These are phyloP conservation scores for Candida easanensis DNA, from an alignment of 805 yeast genomes.

Conservation along the genomic window DNA sequence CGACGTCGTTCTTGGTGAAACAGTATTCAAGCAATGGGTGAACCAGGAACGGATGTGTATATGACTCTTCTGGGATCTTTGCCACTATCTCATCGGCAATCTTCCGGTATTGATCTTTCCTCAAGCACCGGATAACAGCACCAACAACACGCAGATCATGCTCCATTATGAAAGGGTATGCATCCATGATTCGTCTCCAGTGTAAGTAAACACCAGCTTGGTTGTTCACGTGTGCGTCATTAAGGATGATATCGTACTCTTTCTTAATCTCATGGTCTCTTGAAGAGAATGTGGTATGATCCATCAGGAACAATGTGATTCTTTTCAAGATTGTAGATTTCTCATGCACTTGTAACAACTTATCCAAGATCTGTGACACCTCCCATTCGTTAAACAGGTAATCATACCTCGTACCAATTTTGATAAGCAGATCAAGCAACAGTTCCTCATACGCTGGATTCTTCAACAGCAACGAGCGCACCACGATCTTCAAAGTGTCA, in stretches of 20 bases:
- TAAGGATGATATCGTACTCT: constrained; percentile 15
- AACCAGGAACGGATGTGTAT: constrained; percentile 14
- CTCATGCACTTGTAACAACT: constrained; percentile 11
- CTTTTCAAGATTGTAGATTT: constrained; percentile 5
- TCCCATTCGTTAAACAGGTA: constrained; percentile 17
- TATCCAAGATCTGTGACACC: constrained; percentile 13
- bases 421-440: constrained; percentile 17
- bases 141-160: constrained; percentile 19
- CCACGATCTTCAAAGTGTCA: constrained; percentile 1
- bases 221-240: constrained; percentile 18
- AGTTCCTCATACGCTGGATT: constrained; percentile 22
- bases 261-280: constrained; percentile 3
- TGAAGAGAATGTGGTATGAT: constrained; percentile 10
- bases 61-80: constrained; percentile 12
- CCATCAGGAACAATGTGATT: constrained; percentile 11
- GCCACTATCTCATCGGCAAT: constrained; percentile 20
- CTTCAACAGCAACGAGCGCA: constrained; percentile 16
- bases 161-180: constrained; percentile 13
- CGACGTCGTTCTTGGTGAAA: constrained; percentile 6
- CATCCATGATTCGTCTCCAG: constrained; percentile 20
- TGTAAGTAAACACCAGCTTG: constrained; percentile 20
- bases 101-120: constrained; percentile 9
- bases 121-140: constrained; percentile 15
- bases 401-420: constrained; percentile 9
- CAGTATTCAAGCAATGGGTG: constrained; percentile 16